Evolutionary conservation across 169 alveolate genomes (phyloP), one percentile per base, ranked within the genome.

Genomic region (Eimeria zaria): DNA sequence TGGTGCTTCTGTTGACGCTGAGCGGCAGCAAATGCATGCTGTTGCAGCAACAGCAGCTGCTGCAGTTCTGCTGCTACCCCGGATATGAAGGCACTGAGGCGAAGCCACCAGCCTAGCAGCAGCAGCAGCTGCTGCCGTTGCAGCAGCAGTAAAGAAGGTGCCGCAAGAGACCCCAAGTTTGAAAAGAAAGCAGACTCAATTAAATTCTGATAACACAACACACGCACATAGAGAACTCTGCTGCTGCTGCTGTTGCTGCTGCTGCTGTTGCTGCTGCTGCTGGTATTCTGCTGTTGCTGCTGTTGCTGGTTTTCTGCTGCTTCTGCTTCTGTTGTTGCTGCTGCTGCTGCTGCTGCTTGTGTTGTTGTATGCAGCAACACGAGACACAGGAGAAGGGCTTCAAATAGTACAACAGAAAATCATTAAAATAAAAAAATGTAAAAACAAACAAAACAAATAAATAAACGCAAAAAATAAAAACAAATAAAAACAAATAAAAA

Each of bases 61-160:
- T 81, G 90, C 90, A 81, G 90, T 73, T 22, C 71, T 12, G 73
- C 69, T 53, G 90, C 90, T 48, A 73, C 51, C 44, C 41, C 44
- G 48, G 90, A 51, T 46, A 81, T 24, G 44, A 81, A 81, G 71
- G 90, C 90, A n/a, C 73, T 46, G 33, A 81, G 67, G 55, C 90
- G 90, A 69, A 81, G 69, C 90, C 90, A 81, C 90, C 90, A 81
- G 18, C 90, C 90, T 51, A 81, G 73, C 73, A 81, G 90, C 90
- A 36, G 69, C 90, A 81, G 90, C 71, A 81, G 90, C 73, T 46
- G 41, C 73, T 44, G 73, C 71, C 90, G 39, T 18, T 81, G 62
- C 90, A 46, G 90, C 67, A 81, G 71, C 73, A 81, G 90, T 18
- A 81, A 53, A 39, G 90, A 81, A 4, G 90, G 90, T 30, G 90